Conservation (phyloP, 2,329 filamentous ascomycete genomes). For the Fusarium veterinarium region DNA sequence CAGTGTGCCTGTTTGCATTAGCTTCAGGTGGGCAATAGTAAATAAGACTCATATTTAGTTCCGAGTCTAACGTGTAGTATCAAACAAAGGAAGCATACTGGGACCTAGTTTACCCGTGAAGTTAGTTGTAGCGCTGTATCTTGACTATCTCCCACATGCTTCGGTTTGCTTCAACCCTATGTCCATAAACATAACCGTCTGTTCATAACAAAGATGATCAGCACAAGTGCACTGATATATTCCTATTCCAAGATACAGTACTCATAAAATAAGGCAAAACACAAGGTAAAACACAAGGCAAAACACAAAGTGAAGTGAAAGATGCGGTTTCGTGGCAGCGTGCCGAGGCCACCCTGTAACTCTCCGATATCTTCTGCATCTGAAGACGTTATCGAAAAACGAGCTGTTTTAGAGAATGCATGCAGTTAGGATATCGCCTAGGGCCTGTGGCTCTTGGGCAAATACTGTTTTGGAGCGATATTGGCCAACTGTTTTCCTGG, state of each 20-base stretch:
- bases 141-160: neutral
- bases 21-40: too few species aligned
- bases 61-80: too few species aligned
- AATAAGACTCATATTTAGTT: neutral
- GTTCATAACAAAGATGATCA: neutral
- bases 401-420: too few species aligned
- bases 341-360: neutral
- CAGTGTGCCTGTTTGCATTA: neutral
- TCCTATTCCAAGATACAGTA: neutral
- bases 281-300: neutral
- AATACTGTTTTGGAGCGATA: too few species aligned
- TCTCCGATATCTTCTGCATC: neutral
- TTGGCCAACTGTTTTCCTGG: neutral
- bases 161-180: neutral
- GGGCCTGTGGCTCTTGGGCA: accelerated
- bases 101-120: too few species aligned
- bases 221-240: neutral
- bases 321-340: neutral
- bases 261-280: neutral
- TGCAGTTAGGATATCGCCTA: too few species aligned
- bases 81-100: neutral
- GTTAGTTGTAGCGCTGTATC: neutral
- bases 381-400: neutral
- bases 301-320: neutral
- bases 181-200: too few species aligned